Conservation (phyloP, 768 basidiomycete species). For the Lentinula guzmanii region DNA sequence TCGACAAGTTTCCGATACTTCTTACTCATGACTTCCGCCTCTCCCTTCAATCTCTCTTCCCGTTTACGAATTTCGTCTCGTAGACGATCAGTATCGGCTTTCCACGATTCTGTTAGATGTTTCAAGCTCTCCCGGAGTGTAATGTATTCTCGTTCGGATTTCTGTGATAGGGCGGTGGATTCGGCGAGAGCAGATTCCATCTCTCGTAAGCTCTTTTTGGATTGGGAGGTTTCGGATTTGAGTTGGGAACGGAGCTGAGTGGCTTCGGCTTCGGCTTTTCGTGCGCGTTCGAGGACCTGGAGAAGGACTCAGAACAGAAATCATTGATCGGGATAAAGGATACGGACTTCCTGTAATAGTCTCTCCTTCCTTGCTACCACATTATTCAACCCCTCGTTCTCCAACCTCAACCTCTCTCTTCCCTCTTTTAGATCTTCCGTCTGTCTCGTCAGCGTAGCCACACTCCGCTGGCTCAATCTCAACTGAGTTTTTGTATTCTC, state of each 20-base stretch:
- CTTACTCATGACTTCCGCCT: conserved; percentile 61
- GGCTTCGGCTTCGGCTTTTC: conserved; percentile 80
- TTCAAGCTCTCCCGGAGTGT: conserved; percentile 74
- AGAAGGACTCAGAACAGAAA: neutral
- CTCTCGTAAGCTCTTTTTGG: conserved; percentile 73
- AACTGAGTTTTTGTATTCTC: conserved; percentile 86
- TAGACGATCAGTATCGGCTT: conserved; percentile 64
- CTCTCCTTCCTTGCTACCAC: conserved; percentile 87
- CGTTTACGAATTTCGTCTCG: conserved; percentile 69
- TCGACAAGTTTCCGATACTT: conserved; percentile 65
- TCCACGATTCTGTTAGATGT: conserved; percentile 66
- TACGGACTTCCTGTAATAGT: conserved; percentile 71
- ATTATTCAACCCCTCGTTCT: conserved; percentile 85
- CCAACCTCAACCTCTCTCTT: conserved; percentile 72
- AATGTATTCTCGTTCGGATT: conserved; percentile 78
- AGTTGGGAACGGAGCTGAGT: conserved; percentile 61
- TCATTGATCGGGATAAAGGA: neutral
- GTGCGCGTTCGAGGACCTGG: conserved; percentile 76
- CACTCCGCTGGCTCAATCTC: conserved; percentile 73
- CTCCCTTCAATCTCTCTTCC: conserved; percentile 62
- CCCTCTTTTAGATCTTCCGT: conserved; percentile 88
- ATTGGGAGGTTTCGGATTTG: conserved; percentile 63
- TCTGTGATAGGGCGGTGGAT: conserved; percentile 71
- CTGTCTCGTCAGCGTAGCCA: conserved; percentile 78
- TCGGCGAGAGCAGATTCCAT: conserved; percentile 73